A percentile compares a stretch with the other conserved stretches of the same genome.
Conservation (phyloP, 345 rosid genomes). For the Ceriops tagal region DNA sequence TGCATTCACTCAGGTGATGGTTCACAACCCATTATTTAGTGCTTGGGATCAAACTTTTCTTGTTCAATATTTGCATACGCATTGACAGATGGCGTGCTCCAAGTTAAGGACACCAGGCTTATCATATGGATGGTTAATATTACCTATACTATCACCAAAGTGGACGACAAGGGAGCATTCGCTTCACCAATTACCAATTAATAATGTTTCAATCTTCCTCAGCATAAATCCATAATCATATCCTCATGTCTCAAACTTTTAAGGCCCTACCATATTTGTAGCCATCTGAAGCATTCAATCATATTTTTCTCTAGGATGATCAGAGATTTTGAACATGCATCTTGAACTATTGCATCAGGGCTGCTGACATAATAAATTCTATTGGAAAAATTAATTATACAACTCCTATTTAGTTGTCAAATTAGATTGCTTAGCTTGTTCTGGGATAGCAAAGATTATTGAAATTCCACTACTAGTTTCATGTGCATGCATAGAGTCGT, state of each 20-base stretch:
- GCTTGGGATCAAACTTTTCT: not conserved
- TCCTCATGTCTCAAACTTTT: too few relatives aligned
- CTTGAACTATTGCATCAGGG: not conserved
- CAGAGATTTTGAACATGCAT: not conserved
- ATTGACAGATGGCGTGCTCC: not conserved
- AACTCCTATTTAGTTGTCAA: constrained; percentile 7
- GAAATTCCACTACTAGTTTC: not conserved
- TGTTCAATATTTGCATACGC: not conserved
- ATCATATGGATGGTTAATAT: not conserved
- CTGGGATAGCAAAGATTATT: not conserved
- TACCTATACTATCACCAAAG: not conserved
- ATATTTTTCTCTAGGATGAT: not conserved
- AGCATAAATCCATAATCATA: too few relatives aligned
- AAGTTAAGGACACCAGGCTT: not conserved
- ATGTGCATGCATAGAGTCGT: not conserved
- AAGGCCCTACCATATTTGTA: not conserved
- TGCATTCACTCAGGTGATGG: constrained; percentile 6
- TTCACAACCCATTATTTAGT: not conserved
- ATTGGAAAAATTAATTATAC: too few relatives aligned
- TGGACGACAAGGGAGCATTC: too few relatives aligned
- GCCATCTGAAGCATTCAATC: not conserved
- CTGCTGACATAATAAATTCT: too few relatives aligned
- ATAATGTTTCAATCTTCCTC: too few relatives aligned
- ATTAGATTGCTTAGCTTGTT: not conserved
- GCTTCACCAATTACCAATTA: too few relatives aligned